Percentiles rank a stretch among this genome's conserved stretches.
Evolutionary conservation across 2,329 filamentous ascomycete species (phyloP).

Genomic region (Phialocephala subalpina): DNA sequence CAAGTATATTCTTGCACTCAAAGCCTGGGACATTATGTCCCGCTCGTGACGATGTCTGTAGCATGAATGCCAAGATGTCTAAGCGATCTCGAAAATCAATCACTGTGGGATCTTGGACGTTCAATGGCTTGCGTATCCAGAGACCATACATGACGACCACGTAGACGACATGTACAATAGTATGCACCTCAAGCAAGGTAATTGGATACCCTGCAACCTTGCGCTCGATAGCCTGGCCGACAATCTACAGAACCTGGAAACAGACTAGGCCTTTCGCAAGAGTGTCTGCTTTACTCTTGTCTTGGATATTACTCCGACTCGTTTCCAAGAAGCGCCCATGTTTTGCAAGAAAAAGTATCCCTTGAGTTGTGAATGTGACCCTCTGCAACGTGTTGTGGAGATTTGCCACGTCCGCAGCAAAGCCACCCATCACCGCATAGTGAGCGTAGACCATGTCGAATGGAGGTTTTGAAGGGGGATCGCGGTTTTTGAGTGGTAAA

Average conservation of each 20-base stretch:
- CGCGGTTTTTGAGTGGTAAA: neutral
- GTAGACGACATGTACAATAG: constrained; percentile 26
- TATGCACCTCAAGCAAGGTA: constrained; percentile 27
- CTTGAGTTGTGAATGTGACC: constrained; percentile 12
- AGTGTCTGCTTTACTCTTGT: constrained; percentile 28
- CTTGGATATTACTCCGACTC: constrained; percentile 14
- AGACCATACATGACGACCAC: constrained; percentile 27
- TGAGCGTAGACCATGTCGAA: constrained; percentile 24
- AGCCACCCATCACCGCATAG: constrained; percentile 24
- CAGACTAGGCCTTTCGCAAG: constrained; percentile 26
- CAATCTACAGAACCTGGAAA: constrained; percentile 27
- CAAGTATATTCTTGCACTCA: too few species aligned
- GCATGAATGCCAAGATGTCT: constrained; percentile 10
- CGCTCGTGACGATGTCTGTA: neutral
- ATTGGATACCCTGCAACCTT: constrained; percentile 22
- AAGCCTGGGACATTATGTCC: too few species aligned
- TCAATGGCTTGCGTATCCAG: constrained; percentile 28
- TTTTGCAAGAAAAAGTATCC: constrained; percentile 17
- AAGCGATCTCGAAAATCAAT: constrained; percentile 6
- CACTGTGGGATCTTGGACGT: constrained; percentile 20
- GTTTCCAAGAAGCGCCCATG: constrained; percentile 14
- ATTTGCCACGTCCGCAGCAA: constrained; percentile 19
- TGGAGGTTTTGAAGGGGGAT: neutral
- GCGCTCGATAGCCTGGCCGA: constrained; percentile 23
- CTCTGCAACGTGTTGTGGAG: constrained; percentile 16